phyloP scores from a whole-genome alignment of 371 early-diverging fungal genomes.

The Mucor lusitanicus region DNA sequence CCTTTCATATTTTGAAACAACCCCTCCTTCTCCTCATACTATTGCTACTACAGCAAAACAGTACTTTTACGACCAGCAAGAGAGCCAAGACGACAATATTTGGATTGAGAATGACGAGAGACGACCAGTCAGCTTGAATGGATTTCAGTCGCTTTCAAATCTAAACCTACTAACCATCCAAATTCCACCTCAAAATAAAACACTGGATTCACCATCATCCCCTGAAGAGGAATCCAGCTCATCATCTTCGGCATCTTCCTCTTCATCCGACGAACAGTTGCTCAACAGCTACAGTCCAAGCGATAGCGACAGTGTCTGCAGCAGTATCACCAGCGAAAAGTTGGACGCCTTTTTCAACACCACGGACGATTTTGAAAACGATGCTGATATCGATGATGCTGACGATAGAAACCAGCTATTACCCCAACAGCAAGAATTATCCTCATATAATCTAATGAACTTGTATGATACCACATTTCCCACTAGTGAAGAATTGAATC shows the following conservation, averaged over 20 bases:
- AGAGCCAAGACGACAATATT: conserved; percentile 2
- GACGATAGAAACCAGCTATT: not conserved
- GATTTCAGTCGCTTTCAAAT: not conserved
- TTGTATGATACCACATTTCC: conserved; percentile 6
- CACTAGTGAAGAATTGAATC: not conserved
- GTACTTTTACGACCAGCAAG: not conserved
- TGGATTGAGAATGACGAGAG: conserved; percentile 15
- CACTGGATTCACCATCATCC: not conserved
- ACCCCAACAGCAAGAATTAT: not conserved
- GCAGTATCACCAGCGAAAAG: conserved; percentile 2
- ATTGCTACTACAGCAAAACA: not conserved
- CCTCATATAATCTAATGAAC: conserved; percentile 5
- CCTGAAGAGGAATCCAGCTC: conserved; percentile 6
- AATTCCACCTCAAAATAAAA: conserved; percentile 1
- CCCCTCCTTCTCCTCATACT: not conserved
- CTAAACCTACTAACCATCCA: not conserved
- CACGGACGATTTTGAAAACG: not conserved
- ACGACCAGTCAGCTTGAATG: not conserved
- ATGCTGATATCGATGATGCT: not conserved
- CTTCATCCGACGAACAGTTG: conserved; percentile 13
- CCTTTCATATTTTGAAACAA: conserved; percentile 6
- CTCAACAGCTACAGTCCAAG: not conserved
- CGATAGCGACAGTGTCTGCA: not conserved
- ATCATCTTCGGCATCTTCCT: not conserved
- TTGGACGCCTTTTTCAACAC: not conserved